Evolutionary conservation across 805 yeast species (phyloP).

Genomic region (Maudiozyma serrabonitensis): DNA sequence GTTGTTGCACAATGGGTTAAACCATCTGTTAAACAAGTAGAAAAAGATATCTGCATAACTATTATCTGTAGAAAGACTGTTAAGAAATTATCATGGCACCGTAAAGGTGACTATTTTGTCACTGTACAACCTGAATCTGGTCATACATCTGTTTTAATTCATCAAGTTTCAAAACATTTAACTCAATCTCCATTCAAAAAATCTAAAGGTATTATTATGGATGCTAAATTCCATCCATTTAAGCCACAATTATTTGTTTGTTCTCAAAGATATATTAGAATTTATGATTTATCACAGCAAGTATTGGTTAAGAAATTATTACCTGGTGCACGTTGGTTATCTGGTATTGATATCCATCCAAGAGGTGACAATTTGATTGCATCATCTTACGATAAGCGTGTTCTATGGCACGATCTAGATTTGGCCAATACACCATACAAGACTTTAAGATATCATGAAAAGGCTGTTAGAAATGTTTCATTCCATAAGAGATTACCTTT

Average conservation of each 20-base stretch:
- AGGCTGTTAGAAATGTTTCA: conserved; percentile 80
- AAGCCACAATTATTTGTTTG: conserved; percentile 90
- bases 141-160: conserved; percentile 81
- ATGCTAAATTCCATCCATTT: conserved; percentile 94
- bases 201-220: conserved; percentile 89
- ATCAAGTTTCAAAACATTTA: conserved; percentile 86
- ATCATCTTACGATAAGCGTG: conserved; percentile 88
- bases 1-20: conserved; percentile 75
- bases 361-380: conserved; percentile 91
- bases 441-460: conserved; percentile 87
- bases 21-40: conserved; percentile 54
- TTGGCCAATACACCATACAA: conserved; percentile 84
- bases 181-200: conserved; percentile 94
- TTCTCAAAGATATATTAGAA: conserved; percentile 84
- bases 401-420: conserved; percentile 95
- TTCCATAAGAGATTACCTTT: conserved; percentile 86
- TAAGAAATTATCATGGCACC: conserved; percentile 86
- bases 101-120: conserved; percentile 94
- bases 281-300: conserved; percentile 86
- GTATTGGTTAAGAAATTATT: conserved; percentile 68
- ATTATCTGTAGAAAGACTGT: conserved; percentile 58
- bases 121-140: conserved; percentile 93
- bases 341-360: conserved; percentile 88
- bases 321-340: conserved; percentile 96
- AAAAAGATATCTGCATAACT: conserved; percentile 63